Base-by-base conservation (phyloP, 257 asterid genomes). In the Asclepias syriaca region DNA sequence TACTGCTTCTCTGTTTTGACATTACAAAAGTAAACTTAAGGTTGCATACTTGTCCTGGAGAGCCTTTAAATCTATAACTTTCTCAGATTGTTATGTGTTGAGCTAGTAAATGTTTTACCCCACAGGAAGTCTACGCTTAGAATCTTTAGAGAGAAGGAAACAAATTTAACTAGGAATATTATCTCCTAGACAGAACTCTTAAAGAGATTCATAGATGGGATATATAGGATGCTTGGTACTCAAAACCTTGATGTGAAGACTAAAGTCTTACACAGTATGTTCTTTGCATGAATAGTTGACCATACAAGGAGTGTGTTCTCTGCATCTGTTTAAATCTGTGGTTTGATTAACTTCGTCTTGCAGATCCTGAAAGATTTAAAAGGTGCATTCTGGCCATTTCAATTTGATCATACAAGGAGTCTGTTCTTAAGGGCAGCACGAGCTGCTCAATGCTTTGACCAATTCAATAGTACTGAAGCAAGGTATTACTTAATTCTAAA, bases 301-400 rank as follows among this genome's bases (percentile, higher is more conserved):
- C 34, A 29, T 29, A 29, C 34, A 29, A 29, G 34, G 34, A 29
- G 2, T 29, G 3, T 29, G 2, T 29, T n/a, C 1, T 55, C 29
- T 12, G 21, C 46, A 29, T 29, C n/a, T 61, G 43, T 64, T 13
- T 65, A 2, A 43, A 43, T 37, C 14, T 18, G 19, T 59, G 45
- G 43, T 59, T 59, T 76, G 8, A 48, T 14, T 54, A 53, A 54
- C 58, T 45, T 70, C 77, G 54, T 37, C 70, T 48, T 79, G 66
- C 85, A 90, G 97, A 84, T 88, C 72, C 69, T 90, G 80, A 86
- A 60, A 37, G 97, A 90, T 80, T 85, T 90, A 82, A 88, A 90
- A 81, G 78, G 84, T 48, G 96, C 88, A 49, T 90, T 90, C 80
- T 90, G 97, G 97, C 97, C 96, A 69, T 90, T 90, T 83, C 96